Evolutionary conservation across 345 rosid species (phyloP).

Genomic region (Populus alba): DNA sequence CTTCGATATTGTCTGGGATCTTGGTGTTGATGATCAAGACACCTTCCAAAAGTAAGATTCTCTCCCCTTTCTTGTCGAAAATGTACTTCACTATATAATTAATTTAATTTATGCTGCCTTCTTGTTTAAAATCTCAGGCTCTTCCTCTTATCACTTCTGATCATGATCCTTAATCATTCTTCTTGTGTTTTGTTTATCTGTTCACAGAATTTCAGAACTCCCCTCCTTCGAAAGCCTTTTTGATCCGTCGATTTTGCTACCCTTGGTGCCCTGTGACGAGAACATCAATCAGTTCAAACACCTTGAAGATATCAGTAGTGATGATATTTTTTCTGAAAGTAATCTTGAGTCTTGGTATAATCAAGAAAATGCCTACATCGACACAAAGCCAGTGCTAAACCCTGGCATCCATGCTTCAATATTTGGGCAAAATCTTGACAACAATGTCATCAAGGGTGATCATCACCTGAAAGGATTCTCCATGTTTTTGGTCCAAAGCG

Average conservation of each 20-base stretch:
- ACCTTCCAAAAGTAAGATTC: slow-evolving; percentile 14
- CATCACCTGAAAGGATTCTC: neutral
- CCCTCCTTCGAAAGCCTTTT: slow-evolving; percentile 3
- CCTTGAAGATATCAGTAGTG: neutral
- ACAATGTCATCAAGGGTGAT: neutral
- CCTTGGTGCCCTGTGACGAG: neutral
- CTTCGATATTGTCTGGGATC: neutral
- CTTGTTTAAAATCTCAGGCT: too few relatives aligned
- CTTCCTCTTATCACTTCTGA: neutral
- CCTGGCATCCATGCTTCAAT: neutral
- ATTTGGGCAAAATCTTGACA: too few relatives aligned
- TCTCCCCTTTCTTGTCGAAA: too few relatives aligned
- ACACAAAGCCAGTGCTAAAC: neutral
- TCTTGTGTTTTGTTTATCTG: neutral
- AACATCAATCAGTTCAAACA: neutral
- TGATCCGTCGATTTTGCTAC: neutral
- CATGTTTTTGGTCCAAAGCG: neutral
- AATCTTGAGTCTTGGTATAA: neutral
- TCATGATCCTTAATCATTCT: neutral
- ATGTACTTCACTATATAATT: neutral
- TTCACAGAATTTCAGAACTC: slow-evolving; percentile 20
- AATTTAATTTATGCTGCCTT: too few relatives aligned
- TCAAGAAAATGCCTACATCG: neutral
- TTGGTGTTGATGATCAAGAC: slow-evolving; percentile 15
- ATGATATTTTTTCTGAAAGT: neutral